These are phyloP conservation scores for Pleurotus platypus DNA, from an alignment of 768 basidiomycete species.

Conservation along the genomic window DNA sequence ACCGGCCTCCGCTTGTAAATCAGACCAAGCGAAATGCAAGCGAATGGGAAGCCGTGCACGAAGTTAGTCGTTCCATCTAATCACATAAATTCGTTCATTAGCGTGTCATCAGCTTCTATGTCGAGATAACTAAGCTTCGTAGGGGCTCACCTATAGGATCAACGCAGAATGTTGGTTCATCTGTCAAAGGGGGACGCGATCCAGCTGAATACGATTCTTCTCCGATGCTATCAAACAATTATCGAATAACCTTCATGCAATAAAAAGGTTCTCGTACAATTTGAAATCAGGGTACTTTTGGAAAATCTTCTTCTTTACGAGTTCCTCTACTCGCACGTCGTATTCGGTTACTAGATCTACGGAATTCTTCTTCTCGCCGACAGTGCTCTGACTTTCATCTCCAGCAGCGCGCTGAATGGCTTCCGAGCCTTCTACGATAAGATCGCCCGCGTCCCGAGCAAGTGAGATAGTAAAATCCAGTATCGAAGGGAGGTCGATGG, in stretches of 20 bases:
- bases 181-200: constrained; percentile 64
- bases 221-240: constrained; percentile 60
- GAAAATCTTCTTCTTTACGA: constrained; percentile 69
- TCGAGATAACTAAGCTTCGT: no score
- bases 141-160: constrained; percentile 81
- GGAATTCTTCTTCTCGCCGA: constrained; percentile 81
- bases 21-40: constrained; percentile 88
- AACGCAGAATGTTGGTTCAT: constrained; percentile 92
- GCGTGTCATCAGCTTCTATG: neutral
- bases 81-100: neutral
- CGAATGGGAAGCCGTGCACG: constrained; percentile 81
- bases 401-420: constrained; percentile 56
- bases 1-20: constrained; percentile 79
- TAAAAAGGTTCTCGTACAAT: constrained; percentile 54
- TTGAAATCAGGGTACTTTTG: constrained; percentile 69
- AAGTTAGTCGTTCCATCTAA: constrained; percentile 89
- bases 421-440: constrained; percentile 75
- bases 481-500: constrained; percentile 49
- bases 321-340: constrained; percentile 85
- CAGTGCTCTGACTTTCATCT: constrained; percentile 46
- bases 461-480: constrained; percentile 68
- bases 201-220: constrained; percentile 90
- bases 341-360: constrained; percentile 96
- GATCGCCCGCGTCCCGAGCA: constrained; percentile 67
- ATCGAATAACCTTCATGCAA: neutral